Evolutionary conservation across 441 rosid genomes (phyloP), one percentile per base, ranked within the genome.

Genomic region (Iberis amara): DNA sequence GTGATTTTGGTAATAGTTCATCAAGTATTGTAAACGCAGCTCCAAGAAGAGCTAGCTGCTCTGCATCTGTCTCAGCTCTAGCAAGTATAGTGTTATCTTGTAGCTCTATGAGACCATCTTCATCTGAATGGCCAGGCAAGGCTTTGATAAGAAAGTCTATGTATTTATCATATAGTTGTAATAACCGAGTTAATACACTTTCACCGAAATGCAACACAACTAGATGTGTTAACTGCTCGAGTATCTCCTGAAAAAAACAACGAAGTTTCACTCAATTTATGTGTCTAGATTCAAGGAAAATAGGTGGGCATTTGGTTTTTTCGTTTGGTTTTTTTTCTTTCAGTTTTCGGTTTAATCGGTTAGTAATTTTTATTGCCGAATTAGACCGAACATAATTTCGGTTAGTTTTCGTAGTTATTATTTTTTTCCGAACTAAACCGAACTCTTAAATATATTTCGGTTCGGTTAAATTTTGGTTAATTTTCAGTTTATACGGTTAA

Each of bases 41-140:
- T 64, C 98, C 98, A 69, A 91, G 73, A 73, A 91, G 83, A 11
- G 90, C 84, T 61, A 91, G 95, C 71, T 88, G 87, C 69, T 91
- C 91, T 0, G 94, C 73, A 70, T 91, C 98, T 0, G 95, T 91
- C 77, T 88, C 96, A 55, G 86, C 90, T 76, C 91, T 79, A 45
- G 83, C 82, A 9, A 79, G 78, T 59, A 78, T 61, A 18, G 60
- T 68, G 35, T 39, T 39, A 55, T 85, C 95, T 74, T 88, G 87
- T 52, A 83, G 77, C 72, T 88, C 98, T 0, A 79, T 68, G 28
- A 83, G 83, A 73, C 68, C 79, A 53, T 91, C 96, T 45, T 91
- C 98, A 45, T 91, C 96, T 4, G 89, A 78, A 45, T 95, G 89
- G 53, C 94, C 85, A 21, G 96, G 95, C 41, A 91, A 68, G 68